A percentile compares a stretch with the other conserved stretches of the same genome.
These are phyloP conservation scores for Xylaria sp. DNA, from an alignment of 495 filamentous ascomycete species.

Conservation along the genomic window DNA sequence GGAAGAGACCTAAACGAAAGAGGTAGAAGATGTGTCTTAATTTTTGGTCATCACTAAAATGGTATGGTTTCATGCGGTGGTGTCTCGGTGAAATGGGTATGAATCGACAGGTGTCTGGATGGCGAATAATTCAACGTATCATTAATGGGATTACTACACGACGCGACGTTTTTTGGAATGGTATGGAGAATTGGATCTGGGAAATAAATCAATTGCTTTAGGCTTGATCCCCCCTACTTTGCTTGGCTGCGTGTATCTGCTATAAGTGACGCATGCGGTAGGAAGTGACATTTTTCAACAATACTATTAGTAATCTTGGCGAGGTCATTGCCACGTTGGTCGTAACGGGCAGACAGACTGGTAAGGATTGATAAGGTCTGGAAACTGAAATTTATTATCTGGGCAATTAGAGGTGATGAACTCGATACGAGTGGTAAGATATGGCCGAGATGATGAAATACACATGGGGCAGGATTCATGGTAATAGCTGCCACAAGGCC, in stretches of 20 bases:
- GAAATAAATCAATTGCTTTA: slow-evolving; percentile 1
- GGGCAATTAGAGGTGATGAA: neutral
- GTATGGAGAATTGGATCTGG: neutral
- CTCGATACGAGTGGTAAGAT: neutral
- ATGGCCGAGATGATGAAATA: neutral
- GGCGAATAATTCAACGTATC: neutral
- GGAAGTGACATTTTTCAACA: neutral
- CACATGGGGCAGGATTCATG: neutral
- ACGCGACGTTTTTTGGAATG: neutral
- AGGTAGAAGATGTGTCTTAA: neutral
- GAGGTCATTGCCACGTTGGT: neutral
- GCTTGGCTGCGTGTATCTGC: neutral
- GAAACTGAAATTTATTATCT: neutral
- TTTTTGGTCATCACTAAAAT: neutral
- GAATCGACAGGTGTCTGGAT: neutral
- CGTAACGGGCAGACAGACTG: neutral
- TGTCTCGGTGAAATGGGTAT: slow-evolving; percentile 25
- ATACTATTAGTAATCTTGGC: neutral
- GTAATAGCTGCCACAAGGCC: neutral
- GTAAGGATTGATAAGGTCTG: neutral
- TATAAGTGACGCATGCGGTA: neutral
- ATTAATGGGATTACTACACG: neutral
- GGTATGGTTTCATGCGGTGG: slow-evolving; percentile 25
- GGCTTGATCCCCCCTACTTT: neutral
- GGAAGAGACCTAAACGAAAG: neutral